Evolutionary conservation across 495 filamentous ascomycete species (phyloP).

Genomic region (Lasiosphaeris hirsuta): DNA sequence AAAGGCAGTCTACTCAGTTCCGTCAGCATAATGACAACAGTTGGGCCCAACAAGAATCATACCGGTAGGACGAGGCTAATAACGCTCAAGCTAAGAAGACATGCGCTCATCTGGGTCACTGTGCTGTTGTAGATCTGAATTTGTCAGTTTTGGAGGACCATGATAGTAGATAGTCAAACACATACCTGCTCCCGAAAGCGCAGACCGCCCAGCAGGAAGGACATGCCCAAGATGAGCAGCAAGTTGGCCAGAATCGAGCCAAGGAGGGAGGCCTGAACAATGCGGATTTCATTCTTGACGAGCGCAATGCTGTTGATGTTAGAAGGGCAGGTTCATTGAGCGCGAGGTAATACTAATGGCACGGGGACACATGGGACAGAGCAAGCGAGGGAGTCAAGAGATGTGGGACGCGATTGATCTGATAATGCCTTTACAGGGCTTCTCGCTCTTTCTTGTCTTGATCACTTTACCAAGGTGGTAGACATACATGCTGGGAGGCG

Average conservation of each 20-base stretch:
- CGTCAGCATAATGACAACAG: background rate
- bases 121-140: constrained; percentile 85
- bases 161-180: background rate
- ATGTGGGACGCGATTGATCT: constrained; percentile 25
- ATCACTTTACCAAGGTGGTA: constrained; percentile 22
- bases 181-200: constrained; percentile 80
- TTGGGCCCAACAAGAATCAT: background rate
- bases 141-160: constrained; percentile 19
- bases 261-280: constrained; percentile 84
- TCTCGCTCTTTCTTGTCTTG: constrained; percentile 35
- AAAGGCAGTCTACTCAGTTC: constrained; percentile 67
- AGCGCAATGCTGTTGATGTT: constrained; percentile 58
- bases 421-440: constrained; percentile 25
- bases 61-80: constrained; percentile 78
- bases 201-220: constrained; percentile 80
- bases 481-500: constrained; percentile 26
- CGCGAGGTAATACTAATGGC: background rate
- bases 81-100: constrained; percentile 82
- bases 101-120: constrained; percentile 93
- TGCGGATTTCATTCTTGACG: constrained; percentile 75
- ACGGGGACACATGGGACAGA: constrained; percentile 9
- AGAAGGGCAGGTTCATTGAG: constrained; percentile 10
- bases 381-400: background rate
- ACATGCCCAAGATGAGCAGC: constrained; percentile 86
- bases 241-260: constrained; percentile 87